A percentile compares a stretch with the other conserved stretches of the same genome.
Conservation (phyloP, 129 eudicot genomes). For the Flaveria robusta region DNA sequence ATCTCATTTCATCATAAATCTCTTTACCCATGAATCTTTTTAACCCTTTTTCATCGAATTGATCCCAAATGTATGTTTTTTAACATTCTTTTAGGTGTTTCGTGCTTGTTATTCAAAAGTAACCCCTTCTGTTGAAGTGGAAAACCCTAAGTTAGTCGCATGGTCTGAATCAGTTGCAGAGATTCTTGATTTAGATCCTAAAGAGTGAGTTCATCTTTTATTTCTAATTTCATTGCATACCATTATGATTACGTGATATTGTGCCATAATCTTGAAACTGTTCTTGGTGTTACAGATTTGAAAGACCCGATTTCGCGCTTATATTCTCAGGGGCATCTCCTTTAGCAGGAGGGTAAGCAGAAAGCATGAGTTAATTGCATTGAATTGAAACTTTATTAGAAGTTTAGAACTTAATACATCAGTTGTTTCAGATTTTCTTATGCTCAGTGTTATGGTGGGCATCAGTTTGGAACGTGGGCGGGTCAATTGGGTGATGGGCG, state of each 20-base stretch:
- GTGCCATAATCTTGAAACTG: constrained; percentile 7
- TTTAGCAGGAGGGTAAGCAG: constrained; percentile 74
- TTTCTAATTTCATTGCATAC: neutral
- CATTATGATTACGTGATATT: neutral
- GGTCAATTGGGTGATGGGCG: constrained; percentile 99
- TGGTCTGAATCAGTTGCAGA: constrained; percentile 93
- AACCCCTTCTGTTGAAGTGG: constrained; percentile 85
- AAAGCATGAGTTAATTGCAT: neutral
- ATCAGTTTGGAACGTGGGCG: constrained; percentile 97
- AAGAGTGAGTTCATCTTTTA: constrained; percentile 55
- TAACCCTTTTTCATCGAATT: neutral
- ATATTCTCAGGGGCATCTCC: constrained; percentile 77
- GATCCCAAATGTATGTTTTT: neutral
- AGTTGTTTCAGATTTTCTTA: constrained; percentile 55
- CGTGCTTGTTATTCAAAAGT: constrained; percentile 93
- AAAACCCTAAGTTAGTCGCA: constrained; percentile 83
- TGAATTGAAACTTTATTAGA: neutral
- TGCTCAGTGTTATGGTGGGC: constrained; percentile 99
- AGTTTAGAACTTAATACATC: neutral
- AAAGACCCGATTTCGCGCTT: constrained; percentile 76
- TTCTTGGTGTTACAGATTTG: constrained; percentile 55
- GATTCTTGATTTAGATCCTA: constrained; percentile 79
- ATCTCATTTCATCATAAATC: neutral
- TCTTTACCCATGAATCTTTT: neutral
- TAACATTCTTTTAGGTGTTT: constrained; percentile 50